Percentiles rank a stretch among this genome's conserved stretches.
Conservation (phyloP, 306 rosid genomes). For the Vachellia collinsii region DNA sequence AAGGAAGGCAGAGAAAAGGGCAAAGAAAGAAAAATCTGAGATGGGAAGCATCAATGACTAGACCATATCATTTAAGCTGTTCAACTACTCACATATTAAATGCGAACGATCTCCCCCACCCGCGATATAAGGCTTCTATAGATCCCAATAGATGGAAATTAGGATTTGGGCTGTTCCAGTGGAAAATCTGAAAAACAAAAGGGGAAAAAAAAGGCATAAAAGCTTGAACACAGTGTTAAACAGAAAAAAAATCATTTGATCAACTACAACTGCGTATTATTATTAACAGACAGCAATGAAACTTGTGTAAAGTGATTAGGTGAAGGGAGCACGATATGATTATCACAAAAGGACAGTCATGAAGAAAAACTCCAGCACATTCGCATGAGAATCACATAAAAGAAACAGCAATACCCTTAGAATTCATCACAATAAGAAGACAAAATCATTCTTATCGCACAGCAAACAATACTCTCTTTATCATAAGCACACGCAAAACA, state of each 20-base stretch:
- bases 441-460: conserved; percentile 54
- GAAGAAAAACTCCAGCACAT: conserved; percentile 23
- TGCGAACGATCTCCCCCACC: conserved; percentile 16
- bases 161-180: conserved; percentile 4
- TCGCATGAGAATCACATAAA: conserved; percentile 35
- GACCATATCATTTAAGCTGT: not conserved
- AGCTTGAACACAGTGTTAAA: conserved; percentile 27
- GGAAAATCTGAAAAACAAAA: conserved; percentile 27
- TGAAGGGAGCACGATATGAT: conserved; percentile 36
- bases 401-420: conserved; percentile 31
- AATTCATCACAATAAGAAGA: conserved; percentile 38
- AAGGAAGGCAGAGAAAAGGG: not conserved
- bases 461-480: conserved; percentile 38
- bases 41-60: conserved; percentile 19
- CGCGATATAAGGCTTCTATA: not conserved
- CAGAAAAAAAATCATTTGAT: conserved; percentile 42
- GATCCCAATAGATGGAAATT: conserved; percentile 20
- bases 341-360: conserved; percentile 36
- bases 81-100: conserved; percentile 22
- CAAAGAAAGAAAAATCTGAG: conserved; percentile 7
- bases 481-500: conserved; percentile 58
- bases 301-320: conserved; percentile 29
- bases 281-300: conserved; percentile 42
- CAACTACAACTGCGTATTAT: conserved; percentile 38
- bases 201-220: conserved; percentile 1